Conservation (phyloP, 1,284 basidiomycete species). For the Rhodotorula mucilaginosa region DNA sequence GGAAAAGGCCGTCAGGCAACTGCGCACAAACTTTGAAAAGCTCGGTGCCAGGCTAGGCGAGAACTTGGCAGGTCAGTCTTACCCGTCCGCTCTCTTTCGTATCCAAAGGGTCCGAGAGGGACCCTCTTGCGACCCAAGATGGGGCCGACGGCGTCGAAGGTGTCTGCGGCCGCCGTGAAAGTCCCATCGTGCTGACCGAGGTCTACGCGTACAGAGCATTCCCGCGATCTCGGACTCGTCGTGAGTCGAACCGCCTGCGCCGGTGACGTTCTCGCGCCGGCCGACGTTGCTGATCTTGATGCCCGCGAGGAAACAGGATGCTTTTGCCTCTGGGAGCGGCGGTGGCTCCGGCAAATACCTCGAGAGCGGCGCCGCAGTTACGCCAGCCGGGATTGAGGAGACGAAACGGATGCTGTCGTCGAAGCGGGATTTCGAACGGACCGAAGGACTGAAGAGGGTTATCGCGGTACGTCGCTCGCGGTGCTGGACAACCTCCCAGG, state of each 20-base stretch:
- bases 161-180: no score
- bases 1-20: constrained; percentile 27
- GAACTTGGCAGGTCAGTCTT: constrained; percentile 36
- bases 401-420: constrained; percentile 82
- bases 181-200: not conserved
- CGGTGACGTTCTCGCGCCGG: no score
- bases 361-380: constrained; percentile 41
- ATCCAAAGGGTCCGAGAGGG: no score
- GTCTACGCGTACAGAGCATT: constrained; percentile 25
- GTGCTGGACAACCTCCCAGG: no score
- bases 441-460: constrained; percentile 89
- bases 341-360: constrained; percentile 42
- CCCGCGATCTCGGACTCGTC: constrained; percentile 37
- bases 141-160: no score
- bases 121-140: no score
- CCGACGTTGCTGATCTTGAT: no score
- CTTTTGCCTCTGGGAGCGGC: constrained; percentile 34
- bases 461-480: constrained; percentile 59
- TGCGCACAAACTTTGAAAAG: constrained; percentile 30
- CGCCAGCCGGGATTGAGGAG: constrained; percentile 56
- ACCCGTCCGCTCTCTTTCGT: not conserved
- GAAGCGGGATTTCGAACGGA: constrained; percentile 77
- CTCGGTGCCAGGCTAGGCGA: constrained; percentile 35
- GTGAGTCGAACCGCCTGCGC: constrained; percentile 4
- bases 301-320: constrained; percentile 15